Conservation (phyloP, 2,329 filamentous ascomycete species). For the Alternaria gaisen region DNA sequence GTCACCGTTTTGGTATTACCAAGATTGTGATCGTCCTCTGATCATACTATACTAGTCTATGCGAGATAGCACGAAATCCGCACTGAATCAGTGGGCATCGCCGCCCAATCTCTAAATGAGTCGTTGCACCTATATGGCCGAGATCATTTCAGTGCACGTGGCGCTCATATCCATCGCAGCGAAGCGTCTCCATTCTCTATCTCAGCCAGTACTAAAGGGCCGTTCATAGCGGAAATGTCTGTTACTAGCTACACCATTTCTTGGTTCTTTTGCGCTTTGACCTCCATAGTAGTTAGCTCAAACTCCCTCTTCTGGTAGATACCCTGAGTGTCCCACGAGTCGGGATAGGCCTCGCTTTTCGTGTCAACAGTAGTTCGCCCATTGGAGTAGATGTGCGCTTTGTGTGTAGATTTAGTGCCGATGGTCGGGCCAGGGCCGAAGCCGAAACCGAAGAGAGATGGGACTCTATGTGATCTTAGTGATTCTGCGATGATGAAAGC, state of each 20-base stretch:
- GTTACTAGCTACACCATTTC: slow-evolving; percentile 10
- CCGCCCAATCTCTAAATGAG: background rate
- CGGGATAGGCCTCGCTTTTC: slow-evolving; percentile 20
- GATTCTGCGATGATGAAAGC: background rate
- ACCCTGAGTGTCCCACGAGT: slow-evolving; percentile 38
- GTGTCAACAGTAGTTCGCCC: slow-evolving; percentile 25
- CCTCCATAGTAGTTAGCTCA: slow-evolving; percentile 33
- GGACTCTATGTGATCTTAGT: slow-evolving; percentile 7
- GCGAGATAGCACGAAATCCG: background rate
- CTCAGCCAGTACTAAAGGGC: background rate
- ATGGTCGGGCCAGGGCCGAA: slow-evolving; percentile 19
- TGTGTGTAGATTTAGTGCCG: slow-evolving; percentile 24
- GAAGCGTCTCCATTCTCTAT: slow-evolving; percentile 12
- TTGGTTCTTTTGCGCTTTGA: slow-evolving; percentile 11
- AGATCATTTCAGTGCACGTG: background rate
- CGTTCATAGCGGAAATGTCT: background rate
- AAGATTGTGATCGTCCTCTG: background rate
- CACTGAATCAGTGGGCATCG: background rate
- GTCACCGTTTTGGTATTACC: background rate
- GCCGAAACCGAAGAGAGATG: slow-evolving; percentile 15
- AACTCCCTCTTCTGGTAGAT: slow-evolving; percentile 39
- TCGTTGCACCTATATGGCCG: background rate
- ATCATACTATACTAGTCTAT: background rate
- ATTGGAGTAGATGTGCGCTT: slow-evolving; percentile 34
- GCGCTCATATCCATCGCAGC: background rate